Evolutionary conservation across 2,329 filamentous ascomycete genomes (phyloP), one percentile per base, ranked within the genome.

Genomic region (Aspergillus niger): DNA sequence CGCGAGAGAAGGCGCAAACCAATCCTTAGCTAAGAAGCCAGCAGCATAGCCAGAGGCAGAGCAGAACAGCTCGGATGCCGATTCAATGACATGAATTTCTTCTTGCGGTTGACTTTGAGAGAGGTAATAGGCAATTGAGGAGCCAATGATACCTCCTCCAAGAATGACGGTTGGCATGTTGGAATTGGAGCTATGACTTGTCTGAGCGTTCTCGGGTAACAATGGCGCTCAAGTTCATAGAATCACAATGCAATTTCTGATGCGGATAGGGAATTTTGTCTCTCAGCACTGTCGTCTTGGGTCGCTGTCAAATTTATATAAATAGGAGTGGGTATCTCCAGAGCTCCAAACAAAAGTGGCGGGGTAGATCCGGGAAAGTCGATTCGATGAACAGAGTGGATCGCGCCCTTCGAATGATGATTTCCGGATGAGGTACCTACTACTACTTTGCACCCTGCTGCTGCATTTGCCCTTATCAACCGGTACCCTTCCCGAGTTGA

Each of bases 31-130:
- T 8, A 93, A 71, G 69, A 93, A 94, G 0, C 91, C 90, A 17
- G 83, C 91, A 0, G 90, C 89, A 65, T 85, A 87, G 1, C 91
- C 90, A 2, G 89, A 92, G 0, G 91, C 90, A 30, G 88, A 91
- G 10, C 85, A 83, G 74, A 93, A 91, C 32, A 93, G 81, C 63
- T 85, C 72, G 0, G 80, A 73, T 4, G 83, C 83, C 5, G 83
- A 78, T 67, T 89, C 86, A 41, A 89, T 63, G 22, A 89, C 75
- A 63, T 86, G 83, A 55, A 89, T 86, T 32, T 79, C 76, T 5
- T 66, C 59, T 30, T 65, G 50, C 30, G 65, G 52, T 28, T 65
- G 60, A 4, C 80, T 76, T 49, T 72, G 65, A 6, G 86, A 85
- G 32, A 93, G 83, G 72, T 90, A 91, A 75, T 89, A 91, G n/a